phyloP scores from a whole-genome alignment of 106 monocot genomes.

The Acorus gramineus region DNA sequence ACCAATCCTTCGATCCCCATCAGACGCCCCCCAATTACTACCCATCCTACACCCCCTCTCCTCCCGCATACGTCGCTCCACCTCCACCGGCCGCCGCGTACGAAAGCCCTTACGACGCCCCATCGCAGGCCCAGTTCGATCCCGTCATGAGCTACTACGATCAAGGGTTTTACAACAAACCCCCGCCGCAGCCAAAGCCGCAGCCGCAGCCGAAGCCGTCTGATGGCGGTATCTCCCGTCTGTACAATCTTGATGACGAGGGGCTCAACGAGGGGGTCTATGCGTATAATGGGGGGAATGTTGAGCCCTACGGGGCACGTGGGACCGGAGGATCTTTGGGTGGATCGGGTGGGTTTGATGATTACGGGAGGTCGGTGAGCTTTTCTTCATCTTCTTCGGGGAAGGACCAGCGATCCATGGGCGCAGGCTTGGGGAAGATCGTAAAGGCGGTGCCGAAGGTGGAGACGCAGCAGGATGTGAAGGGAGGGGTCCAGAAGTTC shows the following conservation, averaged over 20 bases:
- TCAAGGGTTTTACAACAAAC: slow-evolving; percentile 19
- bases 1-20: slow-evolving; percentile 17
- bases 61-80: not conserved
- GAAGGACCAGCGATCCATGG: slow-evolving; percentile 11
- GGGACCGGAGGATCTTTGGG: slow-evolving; percentile 10
- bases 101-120: slow-evolving; percentile 23
- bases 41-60: slow-evolving; percentile 7
- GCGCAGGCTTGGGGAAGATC: slow-evolving; percentile 28
- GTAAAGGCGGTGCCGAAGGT: slow-evolving; percentile 65
- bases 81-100: slow-evolving; percentile 21
- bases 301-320: slow-evolving; percentile 22
- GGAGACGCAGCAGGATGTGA: slow-evolving; percentile 54
- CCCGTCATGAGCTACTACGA: slow-evolving; percentile 12
- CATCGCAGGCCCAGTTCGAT: slow-evolving; percentile 6
- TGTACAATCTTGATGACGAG: slow-evolving; percentile 14
- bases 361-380: slow-evolving; percentile 36
- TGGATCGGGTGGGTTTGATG: slow-evolving; percentile 36
- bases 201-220: not conserved
- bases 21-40: slow-evolving; percentile 10
- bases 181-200: not conserved
- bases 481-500: slow-evolving; percentile 71
- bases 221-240: slow-evolving; percentile 2
- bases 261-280: slow-evolving; percentile 56
- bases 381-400: slow-evolving; percentile 3
- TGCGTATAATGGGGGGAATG: slow-evolving; percentile 75